These are phyloP conservation scores for Fusarium poae DNA, from an alignment of 2,329 filamentous ascomycete species.

Conservation along the genomic window DNA sequence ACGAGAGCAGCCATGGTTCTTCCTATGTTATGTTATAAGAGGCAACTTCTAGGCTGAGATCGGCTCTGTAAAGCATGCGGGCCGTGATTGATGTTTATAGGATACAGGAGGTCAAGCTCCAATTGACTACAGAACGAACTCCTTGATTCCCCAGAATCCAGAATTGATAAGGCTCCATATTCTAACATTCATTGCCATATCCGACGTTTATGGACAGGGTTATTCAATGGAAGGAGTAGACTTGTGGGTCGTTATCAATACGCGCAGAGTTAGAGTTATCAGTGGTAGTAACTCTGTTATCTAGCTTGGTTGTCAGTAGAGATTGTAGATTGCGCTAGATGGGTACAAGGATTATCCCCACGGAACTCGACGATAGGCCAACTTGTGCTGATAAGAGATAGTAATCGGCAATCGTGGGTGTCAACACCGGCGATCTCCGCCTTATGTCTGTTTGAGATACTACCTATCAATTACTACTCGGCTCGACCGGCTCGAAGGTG, in stretches of 20 bases:
- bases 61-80: neutral
- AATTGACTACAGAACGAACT: neutral
- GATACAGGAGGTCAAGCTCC: neutral
- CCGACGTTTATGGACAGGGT: neutral
- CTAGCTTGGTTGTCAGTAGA: neutral
- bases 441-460: neutral
- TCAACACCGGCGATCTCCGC: slow-evolving; percentile 20
- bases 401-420: neutral
- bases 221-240: neutral
- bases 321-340: too few relatives aligned
- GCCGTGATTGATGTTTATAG: slow-evolving; percentile 1
- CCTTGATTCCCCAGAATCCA: neutral
- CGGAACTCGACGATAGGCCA: neutral
- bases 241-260: slow-evolving; percentile 1
- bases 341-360: neutral
- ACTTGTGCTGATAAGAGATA: slow-evolving; percentile 2
- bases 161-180: neutral
- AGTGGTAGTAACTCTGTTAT: neutral
- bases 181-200: neutral
- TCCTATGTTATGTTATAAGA: fast-evolving
- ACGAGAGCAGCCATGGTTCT: neutral
- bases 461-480: neutral
- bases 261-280: neutral
- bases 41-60: neutral
- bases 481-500: neutral